Evolutionary conservation across 1,284 basidiomycete species (phyloP).

Genomic region (Puccinia novopanici): DNA sequence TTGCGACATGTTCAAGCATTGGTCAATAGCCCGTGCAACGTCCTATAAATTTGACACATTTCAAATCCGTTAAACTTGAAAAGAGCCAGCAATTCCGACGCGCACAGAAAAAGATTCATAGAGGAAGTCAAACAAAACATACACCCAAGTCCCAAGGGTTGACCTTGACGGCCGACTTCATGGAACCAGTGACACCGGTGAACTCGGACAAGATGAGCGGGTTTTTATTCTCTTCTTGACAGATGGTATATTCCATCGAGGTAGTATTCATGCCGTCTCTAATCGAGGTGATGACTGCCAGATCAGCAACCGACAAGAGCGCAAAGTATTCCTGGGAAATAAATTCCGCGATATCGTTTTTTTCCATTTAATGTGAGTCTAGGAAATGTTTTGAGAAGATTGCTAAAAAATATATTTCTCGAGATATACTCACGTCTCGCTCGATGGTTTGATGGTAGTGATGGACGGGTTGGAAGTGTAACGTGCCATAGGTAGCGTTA

Average conservation of each 20-base stretch:
- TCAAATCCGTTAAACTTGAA: conserved; percentile 25
- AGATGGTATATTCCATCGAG: conserved; percentile 93
- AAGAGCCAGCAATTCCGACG: background rate
- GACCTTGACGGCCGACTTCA: conserved; percentile 74
- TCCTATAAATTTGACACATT: conserved; percentile 64
- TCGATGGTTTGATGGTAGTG: conserved; percentile 98
- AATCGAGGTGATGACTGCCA: conserved; percentile 91
- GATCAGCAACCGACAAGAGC: conserved; percentile 87
- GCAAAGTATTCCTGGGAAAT: conserved; percentile 87
- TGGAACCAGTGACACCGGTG: conserved; percentile 89
- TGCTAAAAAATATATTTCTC: background rate
- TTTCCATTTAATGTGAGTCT: background rate
- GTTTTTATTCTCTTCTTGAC: conserved; percentile 78
- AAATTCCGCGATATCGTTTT: no score
- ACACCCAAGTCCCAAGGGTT: conserved; percentile 82
- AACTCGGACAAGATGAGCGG: conserved; percentile 93
- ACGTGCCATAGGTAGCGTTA: conserved; percentile 90
- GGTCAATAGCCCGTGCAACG: conserved; percentile 90
- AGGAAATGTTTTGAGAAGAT: background rate
- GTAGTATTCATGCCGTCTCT: conserved; percentile 99
- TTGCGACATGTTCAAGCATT: conserved; percentile 77
- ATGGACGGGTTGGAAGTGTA: conserved; percentile 98
- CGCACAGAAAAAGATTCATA: background rate
- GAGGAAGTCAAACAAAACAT: conserved; percentile 56
- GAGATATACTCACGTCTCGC: conserved; percentile 56